Evolutionary conservation across 768 basidiomycete species (phyloP).

Genomic region (Lentinula edodes): DNA sequence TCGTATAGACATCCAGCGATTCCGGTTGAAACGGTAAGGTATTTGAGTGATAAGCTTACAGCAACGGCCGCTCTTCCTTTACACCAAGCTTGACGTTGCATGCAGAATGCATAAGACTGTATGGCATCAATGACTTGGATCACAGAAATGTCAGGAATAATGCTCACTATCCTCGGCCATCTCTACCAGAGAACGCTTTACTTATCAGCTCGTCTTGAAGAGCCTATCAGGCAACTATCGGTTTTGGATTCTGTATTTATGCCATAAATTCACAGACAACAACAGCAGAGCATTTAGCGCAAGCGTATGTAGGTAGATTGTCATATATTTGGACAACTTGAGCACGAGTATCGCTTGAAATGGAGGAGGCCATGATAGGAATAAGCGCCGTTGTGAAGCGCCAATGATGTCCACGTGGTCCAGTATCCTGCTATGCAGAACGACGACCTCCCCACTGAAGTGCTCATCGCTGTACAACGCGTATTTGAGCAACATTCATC

Average conservation of each 20-base stretch:
- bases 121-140: background rate
- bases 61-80: conserved; percentile 67
- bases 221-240: conserved; percentile 35
- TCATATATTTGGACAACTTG: conserved; percentile 59
- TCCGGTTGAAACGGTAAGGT: background rate
- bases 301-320: conserved; percentile 65
- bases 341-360: conserved; percentile 38
- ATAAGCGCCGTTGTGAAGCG: background rate
- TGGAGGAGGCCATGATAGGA: conserved; percentile 15
- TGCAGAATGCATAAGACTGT: conserved; percentile 72
- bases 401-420: background rate
- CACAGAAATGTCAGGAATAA: background rate
- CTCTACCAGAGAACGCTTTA: conserved; percentile 79
- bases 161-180: conserved; percentile 73
- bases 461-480: conserved; percentile 65
- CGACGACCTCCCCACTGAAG: conserved; percentile 59
- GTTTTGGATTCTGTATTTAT: background rate
- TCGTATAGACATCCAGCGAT: conserved; percentile 5
- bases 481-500: conserved; percentile 43
- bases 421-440: conserved; percentile 24
- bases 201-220: conserved; percentile 83
- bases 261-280: conserved; percentile 41
- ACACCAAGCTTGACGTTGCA: conserved; percentile 69
- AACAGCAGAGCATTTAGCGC: conserved; percentile 62
- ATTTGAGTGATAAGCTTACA: conserved; percentile 35